A percentile compares a stretch with the other conserved stretches of the same genome.
Conservation (phyloP, 768 basidiomycete species). For the Leucocoprinus leucothites region DNA sequence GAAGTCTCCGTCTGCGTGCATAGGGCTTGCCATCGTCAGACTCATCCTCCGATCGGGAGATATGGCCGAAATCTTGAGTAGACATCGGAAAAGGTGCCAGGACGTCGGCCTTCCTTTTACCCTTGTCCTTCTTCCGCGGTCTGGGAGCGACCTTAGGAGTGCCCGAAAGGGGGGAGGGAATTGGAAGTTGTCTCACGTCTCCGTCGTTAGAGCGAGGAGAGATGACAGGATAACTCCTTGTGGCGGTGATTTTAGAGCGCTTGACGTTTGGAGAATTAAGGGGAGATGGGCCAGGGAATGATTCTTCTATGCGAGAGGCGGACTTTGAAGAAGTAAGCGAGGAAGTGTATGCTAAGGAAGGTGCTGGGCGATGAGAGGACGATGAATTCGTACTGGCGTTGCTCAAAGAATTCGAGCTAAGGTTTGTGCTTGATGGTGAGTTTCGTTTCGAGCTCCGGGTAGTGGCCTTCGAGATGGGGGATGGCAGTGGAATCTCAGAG, state of each 20-base stretch:
- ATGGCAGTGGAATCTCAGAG: slow-evolving; percentile 1
- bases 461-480: slow-evolving; percentile 1
- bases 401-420: neutral
- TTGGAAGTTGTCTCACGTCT: neutral
- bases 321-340: neutral
- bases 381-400: neutral
- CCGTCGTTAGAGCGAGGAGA: neutral
- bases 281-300: slow-evolving; percentile 9
- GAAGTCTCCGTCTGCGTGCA: slow-evolving; percentile 5
- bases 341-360: neutral
- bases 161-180: neutral
- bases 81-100: slow-evolving; percentile 14
- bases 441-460: neutral
- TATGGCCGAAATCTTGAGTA: slow-evolving; percentile 4
- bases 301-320: neutral
- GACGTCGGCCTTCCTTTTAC: slow-evolving; percentile 6
- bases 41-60: neutral
- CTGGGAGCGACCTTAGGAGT: neutral
- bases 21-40: neutral
- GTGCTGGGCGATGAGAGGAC: slow-evolving; percentile 8
- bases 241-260: neutral
- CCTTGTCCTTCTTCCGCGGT: neutral
- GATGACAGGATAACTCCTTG: slow-evolving; percentile 9
- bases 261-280: neutral
- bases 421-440: neutral